Evolutionary conservation across 108 stramenopile genomes (phyloP), one percentile per base, ranked within the genome.

Genomic region (Nitzschia palea): DNA sequence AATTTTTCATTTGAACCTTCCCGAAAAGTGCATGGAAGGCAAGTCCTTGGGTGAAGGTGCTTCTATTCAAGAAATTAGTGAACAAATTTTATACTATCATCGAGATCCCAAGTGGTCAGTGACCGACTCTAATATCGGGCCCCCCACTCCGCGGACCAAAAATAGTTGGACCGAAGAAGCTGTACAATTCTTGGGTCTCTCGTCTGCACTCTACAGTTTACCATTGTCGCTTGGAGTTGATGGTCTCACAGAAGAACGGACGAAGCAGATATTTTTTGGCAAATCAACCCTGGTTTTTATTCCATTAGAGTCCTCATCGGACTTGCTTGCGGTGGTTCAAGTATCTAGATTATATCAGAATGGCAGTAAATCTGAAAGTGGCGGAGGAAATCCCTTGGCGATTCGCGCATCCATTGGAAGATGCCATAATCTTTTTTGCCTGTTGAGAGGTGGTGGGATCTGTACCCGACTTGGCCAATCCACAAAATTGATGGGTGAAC

Each of bases 401-500:
- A 57, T 92, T 33, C 45, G 65, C 26, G 48, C 75, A 1, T 67
- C 84, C 26, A 66, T 92, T 12, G 61, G 74, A 64, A 72, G 63
- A 20, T 70, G 65, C 37, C 83, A 86, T 56, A 27, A 63, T 12
- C 51, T 80, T 2, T 92, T 92, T 73, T 83, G 82, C 34, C 44
- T 92, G 18, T 50, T 92, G 18, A 60, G 68, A 15, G 84, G 86
- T 34, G 90, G 90, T 14, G 87, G 90, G 3, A 82, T 92, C 60
- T 68, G 79, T 58, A 35, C 30, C 17, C 62, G 80, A 30, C 55
- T 92, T n/a, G 42, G 23, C 18, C 37, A 36, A 26, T 55, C 72
- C 25, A 81, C 76, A 40, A 73, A 55, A 27, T 80, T 76, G 35
- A 86, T 86, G 79, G 57, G 78, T 20, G 51, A 67, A 62, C 65